These are phyloP conservation scores for Phytophthora sp. DNA, from an alignment of 352 stramenopile genomes.

Conservation along the genomic window DNA sequence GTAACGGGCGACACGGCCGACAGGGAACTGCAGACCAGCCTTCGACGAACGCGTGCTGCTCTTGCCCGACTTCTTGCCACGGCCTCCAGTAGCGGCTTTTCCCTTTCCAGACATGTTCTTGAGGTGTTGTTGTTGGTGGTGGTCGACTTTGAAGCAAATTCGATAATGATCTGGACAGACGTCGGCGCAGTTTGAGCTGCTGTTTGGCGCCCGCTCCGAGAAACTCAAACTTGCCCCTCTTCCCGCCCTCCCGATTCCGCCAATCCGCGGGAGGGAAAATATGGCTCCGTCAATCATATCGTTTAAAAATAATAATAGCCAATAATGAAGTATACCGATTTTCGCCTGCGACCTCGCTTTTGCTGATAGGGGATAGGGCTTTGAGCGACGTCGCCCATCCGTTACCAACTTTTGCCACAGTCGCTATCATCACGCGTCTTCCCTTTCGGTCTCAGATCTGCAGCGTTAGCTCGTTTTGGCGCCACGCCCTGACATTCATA, in stretches of 20 bases:
- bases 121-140: constrained; percentile 41
- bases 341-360: constrained; percentile 28
- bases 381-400: constrained; percentile 2
- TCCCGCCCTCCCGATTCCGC: constrained; percentile 23
- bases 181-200: not conserved
- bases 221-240: constrained; percentile 1
- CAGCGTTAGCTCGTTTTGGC: not conserved
- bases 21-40: constrained; percentile 95
- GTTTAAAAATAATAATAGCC: not conserved
- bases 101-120: constrained; percentile 80
- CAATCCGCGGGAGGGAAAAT: constrained; percentile 4
- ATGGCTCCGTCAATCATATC: constrained; percentile 29
- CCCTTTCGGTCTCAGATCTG: constrained; percentile 16
- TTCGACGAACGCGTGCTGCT: constrained; percentile 79
- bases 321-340: constrained; percentile 10
- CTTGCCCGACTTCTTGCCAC: constrained; percentile 76
- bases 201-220: not conserved
- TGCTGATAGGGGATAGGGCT: constrained; percentile 8
- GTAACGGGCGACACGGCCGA: constrained; percentile 94
- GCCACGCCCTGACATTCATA: constrained; percentile 11
- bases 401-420: not conserved
- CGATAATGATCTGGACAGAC: constrained; percentile 29
- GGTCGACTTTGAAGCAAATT: constrained; percentile 51
- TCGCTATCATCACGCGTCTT: not conserved
- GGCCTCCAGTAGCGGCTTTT: constrained; percentile 74